These are phyloP conservation scores for Emmonsiellopsis sp. DNA, from an alignment of 2,329 filamentous ascomycete species.

Conservation along the genomic window DNA sequence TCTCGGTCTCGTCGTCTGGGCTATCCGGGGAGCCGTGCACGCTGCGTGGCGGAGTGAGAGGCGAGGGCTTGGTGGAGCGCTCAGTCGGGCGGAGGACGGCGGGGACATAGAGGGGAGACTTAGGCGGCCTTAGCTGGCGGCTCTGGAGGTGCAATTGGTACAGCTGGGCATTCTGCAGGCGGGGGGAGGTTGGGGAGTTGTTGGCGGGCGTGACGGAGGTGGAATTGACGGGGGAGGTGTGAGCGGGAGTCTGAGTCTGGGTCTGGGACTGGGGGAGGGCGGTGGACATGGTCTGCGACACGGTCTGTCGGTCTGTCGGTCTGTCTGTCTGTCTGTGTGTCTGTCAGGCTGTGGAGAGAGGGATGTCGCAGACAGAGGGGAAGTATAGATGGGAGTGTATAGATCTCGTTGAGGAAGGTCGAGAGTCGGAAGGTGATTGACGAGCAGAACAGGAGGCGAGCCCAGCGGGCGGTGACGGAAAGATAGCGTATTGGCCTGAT, in stretches of 20 bases:
- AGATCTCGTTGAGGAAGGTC: no score
- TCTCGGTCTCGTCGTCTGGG: conserved; percentile 22
- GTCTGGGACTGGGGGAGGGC: neutral
- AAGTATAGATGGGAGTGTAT: no score
- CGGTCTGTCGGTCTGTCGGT: no score
- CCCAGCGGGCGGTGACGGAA: neutral
- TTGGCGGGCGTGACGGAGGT: conserved; percentile 43
- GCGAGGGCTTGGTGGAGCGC: conserved; percentile 36
- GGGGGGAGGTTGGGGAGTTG: conserved; percentile 46
- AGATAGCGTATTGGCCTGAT: neutral
- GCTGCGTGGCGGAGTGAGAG: conserved; percentile 44
- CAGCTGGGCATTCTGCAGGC: conserved; percentile 27
- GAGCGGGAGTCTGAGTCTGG: neutral
- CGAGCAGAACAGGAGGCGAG: neutral
- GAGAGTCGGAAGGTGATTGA: neutral
- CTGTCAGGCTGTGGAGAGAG: neutral
- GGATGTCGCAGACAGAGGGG: no score
- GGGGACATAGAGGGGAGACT: conserved; percentile 54
- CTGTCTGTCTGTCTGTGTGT: no score
- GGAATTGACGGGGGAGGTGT: neutral
- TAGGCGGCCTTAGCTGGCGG: conserved; percentile 50
- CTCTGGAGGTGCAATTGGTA: conserved; percentile 31
- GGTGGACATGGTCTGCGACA: neutral
- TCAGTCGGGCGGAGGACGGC: conserved; percentile 55
- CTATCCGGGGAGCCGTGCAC: conserved; percentile 48